Conservation (phyloP, 352 stramenopile genomes). For the Phytophthora citrophthora region DNA sequence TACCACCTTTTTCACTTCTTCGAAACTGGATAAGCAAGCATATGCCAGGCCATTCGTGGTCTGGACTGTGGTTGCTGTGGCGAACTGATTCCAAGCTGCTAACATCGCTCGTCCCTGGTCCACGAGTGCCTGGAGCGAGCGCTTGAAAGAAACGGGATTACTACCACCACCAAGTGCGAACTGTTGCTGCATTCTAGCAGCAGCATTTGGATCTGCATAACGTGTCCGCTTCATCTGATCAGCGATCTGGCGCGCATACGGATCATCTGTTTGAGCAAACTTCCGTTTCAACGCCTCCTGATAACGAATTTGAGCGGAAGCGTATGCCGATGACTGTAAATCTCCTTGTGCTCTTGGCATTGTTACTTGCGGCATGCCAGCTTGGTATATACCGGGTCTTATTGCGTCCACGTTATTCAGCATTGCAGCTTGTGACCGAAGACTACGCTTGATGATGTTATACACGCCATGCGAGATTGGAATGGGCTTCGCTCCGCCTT, state of each 20-base stretch:
- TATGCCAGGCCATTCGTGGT: slow-evolving; percentile 66
- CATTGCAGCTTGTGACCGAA: slow-evolving; percentile 30
- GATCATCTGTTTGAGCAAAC: slow-evolving; percentile 29
- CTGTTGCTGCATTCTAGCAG: slow-evolving; percentile 29
- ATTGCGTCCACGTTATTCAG: slow-evolving; percentile 30
- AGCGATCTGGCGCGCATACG: slow-evolving; percentile 29
- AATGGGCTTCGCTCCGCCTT: slow-evolving; percentile 36
- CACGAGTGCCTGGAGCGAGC: slow-evolving; percentile 65
- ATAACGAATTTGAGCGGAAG: slow-evolving; percentile 30
- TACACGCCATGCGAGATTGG: slow-evolving; percentile 58
- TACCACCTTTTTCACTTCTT: slow-evolving; percentile 81
- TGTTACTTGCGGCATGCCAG: slow-evolving; percentile 21
- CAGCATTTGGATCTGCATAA: slow-evolving; percentile 18
- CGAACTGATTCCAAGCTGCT: slow-evolving; percentile 81
- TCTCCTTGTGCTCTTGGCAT: slow-evolving; percentile 35
- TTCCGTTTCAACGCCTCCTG: slow-evolving; percentile 50
- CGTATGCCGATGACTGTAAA: slow-evolving; percentile 32
- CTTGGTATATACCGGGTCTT: slow-evolving; percentile 21
- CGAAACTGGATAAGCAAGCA: slow-evolving; percentile 75
- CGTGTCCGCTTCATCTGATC: slow-evolving; percentile 46
- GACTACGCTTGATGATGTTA: slow-evolving; percentile 36
- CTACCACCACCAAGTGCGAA: slow-evolving; percentile 12
- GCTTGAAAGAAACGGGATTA: slow-evolving; percentile 49
- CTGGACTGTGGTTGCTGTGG: slow-evolving; percentile 49
- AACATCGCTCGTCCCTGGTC: slow-evolving; percentile 75